Evolutionary conservation across 2,329 filamentous ascomycete genomes (phyloP).

Genomic region (Cordyceps cateniannulata): DNA sequence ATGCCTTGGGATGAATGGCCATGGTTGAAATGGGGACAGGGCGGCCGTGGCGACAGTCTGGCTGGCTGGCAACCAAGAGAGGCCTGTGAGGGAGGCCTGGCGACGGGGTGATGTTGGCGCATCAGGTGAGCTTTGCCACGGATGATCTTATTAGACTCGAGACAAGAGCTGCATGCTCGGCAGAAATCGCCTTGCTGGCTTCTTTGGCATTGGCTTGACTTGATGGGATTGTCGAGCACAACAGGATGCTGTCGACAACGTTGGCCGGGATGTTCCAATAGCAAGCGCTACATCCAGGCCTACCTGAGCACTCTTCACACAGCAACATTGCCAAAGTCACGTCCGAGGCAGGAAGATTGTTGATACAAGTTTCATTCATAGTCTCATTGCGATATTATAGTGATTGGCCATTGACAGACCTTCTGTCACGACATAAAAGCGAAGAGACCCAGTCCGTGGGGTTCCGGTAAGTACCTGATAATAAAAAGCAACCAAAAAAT

Average conservation of each 20-base stretch:
- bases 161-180: not conserved
- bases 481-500: slow-evolving; percentile 27
- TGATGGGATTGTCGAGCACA: too few species aligned
- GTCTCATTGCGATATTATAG: slow-evolving; percentile 13
- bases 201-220: too few species aligned
- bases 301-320: too few species aligned
- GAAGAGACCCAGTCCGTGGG: slow-evolving; percentile 27
- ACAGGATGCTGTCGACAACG: too few species aligned
- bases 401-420: slow-evolving; percentile 6
- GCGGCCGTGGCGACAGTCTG: too few species aligned
- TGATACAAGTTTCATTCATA: slow-evolving; percentile 10
- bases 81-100: not conserved
- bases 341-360: not conserved
- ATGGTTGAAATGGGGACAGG: too few species aligned
- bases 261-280: too few species aligned
- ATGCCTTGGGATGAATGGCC: not conserved
- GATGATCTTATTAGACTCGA: not conserved
- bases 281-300: too few species aligned
- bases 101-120: not conserved
- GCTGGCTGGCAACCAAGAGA: not conserved
- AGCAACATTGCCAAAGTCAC: too few species aligned
- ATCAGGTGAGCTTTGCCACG: not conserved
- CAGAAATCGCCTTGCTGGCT: not conserved
- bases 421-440: slow-evolving; percentile 12
- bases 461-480: slow-evolving; percentile 24